Base-by-base conservation (phyloP, 768 basidiomycete species). In the Calocera viscosa region DNA sequence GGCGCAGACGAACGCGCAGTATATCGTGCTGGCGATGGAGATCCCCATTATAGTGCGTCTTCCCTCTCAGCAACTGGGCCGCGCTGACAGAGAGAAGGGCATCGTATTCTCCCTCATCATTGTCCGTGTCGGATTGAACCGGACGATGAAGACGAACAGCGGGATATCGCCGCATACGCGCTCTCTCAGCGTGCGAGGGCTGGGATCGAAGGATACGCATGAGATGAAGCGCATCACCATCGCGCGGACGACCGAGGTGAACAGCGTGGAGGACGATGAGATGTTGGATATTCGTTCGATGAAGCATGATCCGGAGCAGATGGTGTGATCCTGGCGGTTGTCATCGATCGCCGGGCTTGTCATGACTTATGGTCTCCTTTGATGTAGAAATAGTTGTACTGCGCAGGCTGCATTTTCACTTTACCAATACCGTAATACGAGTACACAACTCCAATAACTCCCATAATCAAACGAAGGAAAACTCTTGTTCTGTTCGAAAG, bases 81-180 rank as follows among this genome's bases (percentile, higher is more conserved):
- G 70, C 76, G 49, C 74, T 73, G 8, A 79, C 77, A 19, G 76
- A 79, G 66, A 79, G 75, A 65, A 72, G 73, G 78, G 74, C 64
- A 72, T 76, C 38, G 78, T 78, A 0, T 80, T 80, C 70, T 77
- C 77, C 24, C 71, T 80, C 69, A 75, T 80, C 69, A 80, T 78
- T 64, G 76, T 79, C 49, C 77, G 78, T 30, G 74, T 79, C 49
- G 79, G 73, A 74, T 3, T 75, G 30, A 26, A 60, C 73, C 1
- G 72, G 72, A 64, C 70, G 68, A 2, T n/a, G 22, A 17, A 65
- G 71, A 11, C 76, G 77, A 30, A 74, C 76, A 16, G 71, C 47
- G 68, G 73, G 65, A 72, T 67, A 49, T 2, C 26, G 2, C 16
- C 26, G 53, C 53, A 60, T 19, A 32, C 53, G 14, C 53, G 53